Base-by-base conservation (phyloP, 1,284 basidiomycete genomes). In the Ustilago vetiveriae region DNA sequence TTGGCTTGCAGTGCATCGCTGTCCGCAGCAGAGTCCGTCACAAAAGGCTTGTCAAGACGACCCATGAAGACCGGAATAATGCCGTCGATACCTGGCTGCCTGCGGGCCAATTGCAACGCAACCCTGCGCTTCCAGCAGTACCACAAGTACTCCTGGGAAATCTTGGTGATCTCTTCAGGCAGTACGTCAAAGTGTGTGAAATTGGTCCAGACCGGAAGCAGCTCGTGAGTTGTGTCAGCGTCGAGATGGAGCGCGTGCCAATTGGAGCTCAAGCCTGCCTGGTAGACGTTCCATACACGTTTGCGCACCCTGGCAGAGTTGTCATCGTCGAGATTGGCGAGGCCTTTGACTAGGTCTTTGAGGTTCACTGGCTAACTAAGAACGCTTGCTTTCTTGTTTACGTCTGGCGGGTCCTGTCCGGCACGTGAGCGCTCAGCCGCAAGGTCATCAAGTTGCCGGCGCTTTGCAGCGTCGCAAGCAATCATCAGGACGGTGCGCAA, bases 111-210 rank as follows among this genome's bases (percentile, higher is more conserved):
- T 29, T 29, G 27, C 27, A 29, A 6, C 7, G 27, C 27, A 7
- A 29, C 27, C 13, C 27, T 13, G 13, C 27, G 27, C 13, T 29
- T 29, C 54, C 54, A 56, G 23, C 54, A 56, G 23, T 30, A 33
- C 54, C 54, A 56, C 14, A 56, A 41, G 21, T 30, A 56, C 13
- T 43, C 26, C 8, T 39, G 38, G n/a, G 63, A 30, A 19, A 66
- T 47, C 40, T 45, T 3, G 16, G 21, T 23, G 16, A 58, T 16
- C 22, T 7, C 6, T 0, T 39, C 6, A 6, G 22, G 39, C 7
- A 65, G 46, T 19, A 54, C 35, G 9, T 57, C 62, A n/a, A 65
- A 54, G 22, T 66, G 63, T 11, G 56, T 59, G 19, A 41, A 59
- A 27, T 66, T 19, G 4, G 27, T 38, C 51, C 51, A 66, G 1